Evolutionary conservation across 2,329 filamentous ascomycete genomes (phyloP), one percentile per base, ranked within the genome.

Genomic region (Scytalidium lignicola): DNA sequence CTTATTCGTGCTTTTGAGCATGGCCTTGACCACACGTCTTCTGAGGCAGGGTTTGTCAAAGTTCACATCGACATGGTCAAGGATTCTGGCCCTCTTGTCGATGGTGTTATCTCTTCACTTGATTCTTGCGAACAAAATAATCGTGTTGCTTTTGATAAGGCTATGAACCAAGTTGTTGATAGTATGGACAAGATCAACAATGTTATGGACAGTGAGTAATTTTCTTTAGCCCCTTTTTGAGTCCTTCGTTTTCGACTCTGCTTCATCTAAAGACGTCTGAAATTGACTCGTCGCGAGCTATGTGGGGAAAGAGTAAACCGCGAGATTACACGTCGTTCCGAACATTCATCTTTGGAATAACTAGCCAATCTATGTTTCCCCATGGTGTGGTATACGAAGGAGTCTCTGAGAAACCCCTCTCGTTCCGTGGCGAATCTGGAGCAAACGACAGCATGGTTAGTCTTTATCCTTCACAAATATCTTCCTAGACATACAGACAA

Each of bases 341-440:
- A 39, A 95, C 92, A 10, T 96, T 96, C 74, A 96, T 96, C 72
- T 96, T 96, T 64, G 92, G 92, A 59, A 96, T 96, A 69, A 95
- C 90, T 1, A 86, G 82, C 43, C 91, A 96, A 70, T 85, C 83
- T 61, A 96, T 96, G 90, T 96, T 96, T 69, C 91, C 91, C 8
- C 75, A 91, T 55, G 92, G 92, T 8, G 92, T 96, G 7, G 70
- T 95, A 43, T 96, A 96, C 66, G 86, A 95, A 65, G 90, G 90
- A 8, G 80, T 92, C 52, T 85, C 85, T 56, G 82, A 86, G 51
- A 74, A 87, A 64, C 86, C 88, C 3, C 72, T 90, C 66, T 85
- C 79, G 49, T 96, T 96, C 79, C 85, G 92, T 26, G 92, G 92
- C 58, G 92, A 96, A 72, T 90, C 85, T 44, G 92, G 92, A 41